These are phyloP conservation scores for Ophiorrhiza pumila DNA, from an alignment of 257 asterid genomes.

Conservation along the genomic window DNA sequence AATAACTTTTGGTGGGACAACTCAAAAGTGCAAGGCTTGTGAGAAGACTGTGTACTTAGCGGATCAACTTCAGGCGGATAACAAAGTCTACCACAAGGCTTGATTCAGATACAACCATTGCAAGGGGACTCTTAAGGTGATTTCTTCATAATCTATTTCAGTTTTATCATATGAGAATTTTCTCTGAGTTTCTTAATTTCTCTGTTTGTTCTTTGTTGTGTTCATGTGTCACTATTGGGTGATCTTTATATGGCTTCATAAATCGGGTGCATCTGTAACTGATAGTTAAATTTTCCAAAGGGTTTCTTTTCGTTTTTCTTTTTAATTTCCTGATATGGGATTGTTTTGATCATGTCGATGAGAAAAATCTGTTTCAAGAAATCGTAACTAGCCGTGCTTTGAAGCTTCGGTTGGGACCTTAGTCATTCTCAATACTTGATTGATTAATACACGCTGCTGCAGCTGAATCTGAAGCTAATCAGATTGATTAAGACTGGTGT, in stretches of 20 bases:
- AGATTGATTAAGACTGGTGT: neutral
- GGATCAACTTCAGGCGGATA: conserved; percentile 37
- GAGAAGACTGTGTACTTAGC: conserved; percentile 36
- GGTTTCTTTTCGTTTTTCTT: neutral
- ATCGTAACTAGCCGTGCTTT: too few species aligned
- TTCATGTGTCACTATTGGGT: neutral
- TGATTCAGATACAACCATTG: conserved; percentile 38
- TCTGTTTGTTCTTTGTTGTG: neutral
- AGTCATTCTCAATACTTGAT: neutral
- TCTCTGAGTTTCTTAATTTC: neutral
- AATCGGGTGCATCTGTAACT: too few species aligned
- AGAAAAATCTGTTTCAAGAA: too few species aligned
- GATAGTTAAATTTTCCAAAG: neutral
- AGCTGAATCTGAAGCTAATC: neutral
- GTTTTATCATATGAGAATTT: neutral
- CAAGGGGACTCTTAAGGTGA: conserved; percentile 39
- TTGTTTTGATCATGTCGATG: too few species aligned
- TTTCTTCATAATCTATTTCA: neutral
- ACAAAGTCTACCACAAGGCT: conserved; percentile 30
- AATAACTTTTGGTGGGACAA: conserved; percentile 32
- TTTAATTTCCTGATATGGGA: neutral
- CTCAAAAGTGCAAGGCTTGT: conserved; percentile 35
- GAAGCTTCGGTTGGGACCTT: too few species aligned
- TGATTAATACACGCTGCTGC: neutral
- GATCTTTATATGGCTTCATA: neutral